These are phyloP conservation scores for Toxoplasma gondii DNA, from an alignment of 169 alveolate genomes.

Conservation along the genomic window DNA sequence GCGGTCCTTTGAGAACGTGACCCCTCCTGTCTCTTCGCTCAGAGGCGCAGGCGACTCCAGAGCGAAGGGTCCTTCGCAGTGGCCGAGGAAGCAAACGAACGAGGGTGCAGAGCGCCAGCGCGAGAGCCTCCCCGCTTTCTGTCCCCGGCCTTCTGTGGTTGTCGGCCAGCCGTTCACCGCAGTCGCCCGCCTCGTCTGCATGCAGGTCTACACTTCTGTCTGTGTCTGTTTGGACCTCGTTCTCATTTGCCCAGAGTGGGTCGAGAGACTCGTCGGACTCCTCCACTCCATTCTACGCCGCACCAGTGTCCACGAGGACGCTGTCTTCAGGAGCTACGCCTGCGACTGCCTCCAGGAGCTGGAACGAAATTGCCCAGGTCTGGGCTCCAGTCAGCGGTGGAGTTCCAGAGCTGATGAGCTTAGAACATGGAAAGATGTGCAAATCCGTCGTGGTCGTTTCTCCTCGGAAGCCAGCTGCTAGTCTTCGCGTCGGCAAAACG, in stretches of 20 bases:
- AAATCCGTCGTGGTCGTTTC: no score
- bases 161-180: constrained; percentile 52
- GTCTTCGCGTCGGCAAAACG: no score
- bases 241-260: constrained; percentile 56
- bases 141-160: constrained; percentile 14
- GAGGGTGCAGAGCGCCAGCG: not conserved
- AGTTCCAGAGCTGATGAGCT: not conserved
- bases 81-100: not conserved
- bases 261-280: constrained; percentile 55
- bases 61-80: not conserved
- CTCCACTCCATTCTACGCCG: constrained; percentile 39
- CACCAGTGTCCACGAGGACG: constrained; percentile 18
- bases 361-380: constrained; percentile 45
- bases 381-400: not conserved
- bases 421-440: no score
- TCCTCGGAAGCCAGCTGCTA: no score
- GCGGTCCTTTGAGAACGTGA: not conserved
- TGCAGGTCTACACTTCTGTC: constrained; percentile 49
- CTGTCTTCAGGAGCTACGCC: constrained; percentile 35
- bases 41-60: not conserved
- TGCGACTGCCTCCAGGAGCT: constrained; percentile 60
- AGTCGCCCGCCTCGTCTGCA: constrained; percentile 30
- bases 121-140: not conserved
- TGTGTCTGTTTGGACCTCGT: constrained; percentile 31
- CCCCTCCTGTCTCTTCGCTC: not conserved